A percentile compares a stretch with the other conserved stretches of the same genome.
phyloP scores from a whole-genome alignment of 495 filamentous ascomycete genomes.

The Cercophora samala region DNA sequence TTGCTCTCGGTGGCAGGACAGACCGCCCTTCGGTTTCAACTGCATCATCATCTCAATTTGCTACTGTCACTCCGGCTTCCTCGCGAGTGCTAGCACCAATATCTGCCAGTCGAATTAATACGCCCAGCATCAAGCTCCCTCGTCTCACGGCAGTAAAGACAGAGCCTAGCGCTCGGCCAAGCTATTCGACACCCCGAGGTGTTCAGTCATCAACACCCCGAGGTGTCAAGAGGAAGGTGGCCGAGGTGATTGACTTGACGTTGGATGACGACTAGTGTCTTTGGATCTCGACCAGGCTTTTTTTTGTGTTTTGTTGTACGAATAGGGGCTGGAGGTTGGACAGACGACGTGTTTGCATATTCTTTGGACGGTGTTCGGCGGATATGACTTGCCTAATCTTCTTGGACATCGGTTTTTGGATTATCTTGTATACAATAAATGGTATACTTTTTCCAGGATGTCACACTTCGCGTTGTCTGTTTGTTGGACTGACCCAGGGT shows the following conservation, averaged over 20 bases:
- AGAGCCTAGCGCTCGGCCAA: not conserved
- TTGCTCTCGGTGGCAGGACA: not conserved
- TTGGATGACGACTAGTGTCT: slow-evolving; percentile 9
- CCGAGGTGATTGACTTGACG: slow-evolving; percentile 23
- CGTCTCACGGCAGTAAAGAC: not conserved
- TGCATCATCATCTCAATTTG: not conserved
- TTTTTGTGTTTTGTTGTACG: not conserved
- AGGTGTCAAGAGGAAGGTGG: slow-evolving; percentile 11
- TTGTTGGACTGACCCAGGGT: not conserved
- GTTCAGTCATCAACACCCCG: not conserved
- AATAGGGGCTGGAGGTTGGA: not conserved
- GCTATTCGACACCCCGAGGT: not conserved
- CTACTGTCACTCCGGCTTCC: not conserved
- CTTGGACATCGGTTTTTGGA: not conserved
- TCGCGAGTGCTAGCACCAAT: not conserved
- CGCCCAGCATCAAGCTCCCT: not conserved
- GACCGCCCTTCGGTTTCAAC: not conserved
- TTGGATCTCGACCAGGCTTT: slow-evolving; percentile 1
- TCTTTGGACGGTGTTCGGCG: not conserved
- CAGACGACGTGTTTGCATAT: not conserved
- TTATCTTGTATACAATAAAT: not conserved
- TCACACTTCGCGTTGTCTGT: not conserved
- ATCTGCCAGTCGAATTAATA: not conserved
- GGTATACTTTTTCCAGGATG: not conserved
- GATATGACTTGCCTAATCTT: not conserved